Base-by-base conservation (phyloP, 148 eudicot genomes). In the Suaeda aralocaspica region DNA sequence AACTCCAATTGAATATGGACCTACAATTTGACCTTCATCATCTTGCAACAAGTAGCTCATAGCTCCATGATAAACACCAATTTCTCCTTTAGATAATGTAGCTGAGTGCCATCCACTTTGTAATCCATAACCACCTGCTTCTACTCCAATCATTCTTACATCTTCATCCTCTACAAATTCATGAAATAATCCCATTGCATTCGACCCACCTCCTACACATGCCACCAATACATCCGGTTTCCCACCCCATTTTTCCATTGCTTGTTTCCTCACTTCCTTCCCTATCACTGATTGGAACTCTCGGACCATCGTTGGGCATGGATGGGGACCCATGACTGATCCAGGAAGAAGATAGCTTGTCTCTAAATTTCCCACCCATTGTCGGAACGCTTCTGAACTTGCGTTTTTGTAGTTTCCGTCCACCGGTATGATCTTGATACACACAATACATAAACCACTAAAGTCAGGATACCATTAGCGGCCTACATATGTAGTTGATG, bases 131-230 rank as follows among this genome's bases (percentile, higher is more conserved):
- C 96, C 96, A 19, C 80, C 90, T 34, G 87, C 96, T 72, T 90
- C 96, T 3, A 90, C 85, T 2, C 96, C 96, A 48, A 90, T 67
- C 76, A 90, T 36, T 44, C 86, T 82, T 51, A 88, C 82, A n/a
- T 81, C 83, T 12, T 90, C 74, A 16, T 90, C 96, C 9, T 77
- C 64, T 8, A 83, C 68, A 63, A 90, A 88, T n/a, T 90, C 92
- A 68, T 86, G 90, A 69, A 92, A 92, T 55, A 92, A 60, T 0
- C 96, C 96, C 76, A 92, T 74, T 10, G 96, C 97, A 82, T 92
- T 92, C 1, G 97, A 92, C 7, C 97, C 97, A 22, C 90, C 86
- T 67, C 97, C 97, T 19, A 92, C 89, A 76, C 96, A 87, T 11
- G 97, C 97, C 42, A 92, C 82, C 26, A 87, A 68, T 18, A 84